A percentile compares a stretch with the other conserved stretches of the same genome.
phyloP scores from a whole-genome alignment of 2,329 filamentous ascomycete genomes.

The Trichoderma atrobrunneum region DNA sequence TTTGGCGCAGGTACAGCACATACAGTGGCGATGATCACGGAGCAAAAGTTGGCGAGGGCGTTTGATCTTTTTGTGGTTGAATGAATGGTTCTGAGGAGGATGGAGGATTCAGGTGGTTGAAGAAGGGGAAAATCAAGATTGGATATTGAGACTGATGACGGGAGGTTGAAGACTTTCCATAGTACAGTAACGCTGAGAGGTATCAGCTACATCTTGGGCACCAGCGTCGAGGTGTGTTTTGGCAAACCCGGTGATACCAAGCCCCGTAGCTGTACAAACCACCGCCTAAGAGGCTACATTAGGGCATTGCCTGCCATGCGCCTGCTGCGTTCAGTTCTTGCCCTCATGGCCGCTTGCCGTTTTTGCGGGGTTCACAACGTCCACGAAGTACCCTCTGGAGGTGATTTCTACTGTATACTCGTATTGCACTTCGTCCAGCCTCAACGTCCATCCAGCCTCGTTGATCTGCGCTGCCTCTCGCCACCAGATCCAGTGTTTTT shows the following conservation, averaged over 20 bases:
- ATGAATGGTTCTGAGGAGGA: background rate
- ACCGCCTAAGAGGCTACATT: background rate
- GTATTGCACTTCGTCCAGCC: background rate
- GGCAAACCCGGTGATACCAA: background rate
- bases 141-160: background rate
- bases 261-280: background rate
- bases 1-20: constrained; percentile 9
- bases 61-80: background rate
- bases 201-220: background rate
- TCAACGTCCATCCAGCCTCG: background rate
- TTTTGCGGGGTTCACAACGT: background rate
- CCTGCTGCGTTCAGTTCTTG: background rate
- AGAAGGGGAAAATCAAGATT: background rate
- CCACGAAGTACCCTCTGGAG: background rate
- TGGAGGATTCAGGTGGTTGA: background rate
- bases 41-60: background rate
- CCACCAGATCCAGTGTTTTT: background rate
- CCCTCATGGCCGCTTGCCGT: background rate
- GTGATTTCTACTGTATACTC: background rate
- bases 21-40: background rate
- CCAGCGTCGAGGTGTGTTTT: background rate
- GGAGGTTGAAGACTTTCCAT: background rate
- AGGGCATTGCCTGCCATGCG: background rate
- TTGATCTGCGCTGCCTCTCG: background rate
- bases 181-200: background rate